A percentile compares a stretch with the other conserved stretches of the same genome.
Conservation (phyloP, 2,329 filamentous ascomycete species). For the Fusarium pseudocircinatum region DNA sequence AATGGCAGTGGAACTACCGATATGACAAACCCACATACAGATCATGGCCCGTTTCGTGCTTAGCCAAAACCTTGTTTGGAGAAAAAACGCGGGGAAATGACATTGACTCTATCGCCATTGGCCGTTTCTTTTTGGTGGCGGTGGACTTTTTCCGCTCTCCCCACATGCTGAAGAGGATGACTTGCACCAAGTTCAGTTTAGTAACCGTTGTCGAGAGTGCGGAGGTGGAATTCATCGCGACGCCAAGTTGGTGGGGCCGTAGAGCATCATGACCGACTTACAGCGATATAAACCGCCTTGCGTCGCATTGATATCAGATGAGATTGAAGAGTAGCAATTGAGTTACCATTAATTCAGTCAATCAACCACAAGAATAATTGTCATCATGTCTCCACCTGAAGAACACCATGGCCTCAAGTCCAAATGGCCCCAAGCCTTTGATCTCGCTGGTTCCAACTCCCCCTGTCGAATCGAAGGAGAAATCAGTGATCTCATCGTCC, state of each 20-base stretch:
- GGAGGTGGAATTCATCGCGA: not conserved
- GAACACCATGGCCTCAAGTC: not conserved
- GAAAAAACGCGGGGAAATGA: not conserved
- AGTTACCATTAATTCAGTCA: accelerated
- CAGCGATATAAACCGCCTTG: not conserved
- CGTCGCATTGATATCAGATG: no score
- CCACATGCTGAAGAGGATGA: not conserved
- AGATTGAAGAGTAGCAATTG: no score
- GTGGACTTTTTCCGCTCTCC: not conserved
- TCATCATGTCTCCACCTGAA: not conserved
- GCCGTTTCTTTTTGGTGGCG: not conserved
- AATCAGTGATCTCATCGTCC: slow-evolving; percentile 19
- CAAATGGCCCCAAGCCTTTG: not conserved
- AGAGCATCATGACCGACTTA: not conserved
- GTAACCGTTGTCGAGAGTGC: not conserved
- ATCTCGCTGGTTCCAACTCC: not conserved
- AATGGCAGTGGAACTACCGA: not conserved
- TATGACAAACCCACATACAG: not conserved
- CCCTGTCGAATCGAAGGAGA: not conserved
- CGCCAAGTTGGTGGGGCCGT: not conserved
- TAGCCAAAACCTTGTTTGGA: not conserved
- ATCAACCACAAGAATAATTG: not conserved
- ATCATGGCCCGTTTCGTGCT: not conserved
- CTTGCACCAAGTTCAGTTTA: not conserved
- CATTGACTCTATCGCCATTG: not conserved